Conservation (phyloP, 1,139 yeast genomes). For the Diutina rugosa region DNA sequence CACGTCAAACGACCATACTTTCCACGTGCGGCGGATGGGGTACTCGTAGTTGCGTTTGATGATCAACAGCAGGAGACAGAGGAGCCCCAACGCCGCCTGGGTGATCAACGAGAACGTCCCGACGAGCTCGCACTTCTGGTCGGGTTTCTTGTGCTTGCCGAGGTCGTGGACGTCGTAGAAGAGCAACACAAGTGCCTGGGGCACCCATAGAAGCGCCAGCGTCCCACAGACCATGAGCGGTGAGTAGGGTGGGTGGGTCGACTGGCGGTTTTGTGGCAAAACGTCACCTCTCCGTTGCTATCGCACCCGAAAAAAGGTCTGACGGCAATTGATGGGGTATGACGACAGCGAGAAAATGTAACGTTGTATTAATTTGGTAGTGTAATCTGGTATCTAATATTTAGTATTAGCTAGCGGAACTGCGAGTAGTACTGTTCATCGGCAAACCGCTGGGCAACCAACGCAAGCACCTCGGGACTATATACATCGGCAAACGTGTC, state of each 20-base stretch:
- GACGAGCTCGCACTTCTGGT: conserved; percentile 42
- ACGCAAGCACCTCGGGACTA: conserved; percentile 40
- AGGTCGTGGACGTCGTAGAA: not conserved
- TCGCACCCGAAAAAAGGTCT: not conserved
- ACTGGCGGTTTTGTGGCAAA: not conserved
- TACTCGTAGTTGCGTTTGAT: conserved; percentile 66
- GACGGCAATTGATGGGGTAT: not conserved
- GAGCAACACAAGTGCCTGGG: not conserved
- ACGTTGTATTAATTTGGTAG: too few species aligned
- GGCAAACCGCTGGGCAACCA: conserved; percentile 49
- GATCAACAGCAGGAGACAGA: conserved; percentile 64
- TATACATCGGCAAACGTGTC: conserved; percentile 54
- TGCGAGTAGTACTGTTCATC: conserved; percentile 66
- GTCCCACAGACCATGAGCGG: not conserved
- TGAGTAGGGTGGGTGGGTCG: too few species aligned
- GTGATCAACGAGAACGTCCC: conserved; percentile 63
- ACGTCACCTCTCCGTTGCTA: not conserved
- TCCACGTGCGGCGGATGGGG: conserved; percentile 75
- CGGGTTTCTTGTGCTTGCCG: conserved; percentile 3
- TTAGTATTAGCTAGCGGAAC: conserved; percentile 13
- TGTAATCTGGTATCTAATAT: too few species aligned
- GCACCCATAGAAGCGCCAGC: not conserved
- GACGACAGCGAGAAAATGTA: too few species aligned
- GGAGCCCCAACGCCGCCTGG: conserved; percentile 55
- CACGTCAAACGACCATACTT: conserved; percentile 82